Evolutionary conservation across 805 yeast species (phyloP).

Genomic region (Saturnispora dispora): DNA sequence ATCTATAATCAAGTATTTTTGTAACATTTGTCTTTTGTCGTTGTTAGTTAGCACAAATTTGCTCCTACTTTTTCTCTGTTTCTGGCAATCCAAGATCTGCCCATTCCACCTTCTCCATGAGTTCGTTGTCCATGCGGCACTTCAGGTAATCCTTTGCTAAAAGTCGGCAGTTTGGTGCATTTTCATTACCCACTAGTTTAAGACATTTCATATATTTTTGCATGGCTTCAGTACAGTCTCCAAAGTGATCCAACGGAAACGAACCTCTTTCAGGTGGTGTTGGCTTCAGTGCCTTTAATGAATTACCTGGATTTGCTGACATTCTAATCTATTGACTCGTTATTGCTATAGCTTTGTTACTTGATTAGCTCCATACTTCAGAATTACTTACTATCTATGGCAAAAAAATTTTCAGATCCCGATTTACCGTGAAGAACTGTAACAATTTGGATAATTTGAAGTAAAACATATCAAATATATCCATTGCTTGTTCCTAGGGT

Average conservation of each 20-base stretch:
- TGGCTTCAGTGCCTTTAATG: constrained; percentile 50
- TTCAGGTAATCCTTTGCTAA: constrained; percentile 74
- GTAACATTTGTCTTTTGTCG: background rate
- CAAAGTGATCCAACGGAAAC: constrained; percentile 83
- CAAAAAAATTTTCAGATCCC: background rate
- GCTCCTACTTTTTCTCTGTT: constrained; percentile 11
- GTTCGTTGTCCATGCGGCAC: constrained; percentile 77
- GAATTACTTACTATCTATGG: background rate
- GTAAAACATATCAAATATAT: background rate
- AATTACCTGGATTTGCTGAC: constrained; percentile 40
- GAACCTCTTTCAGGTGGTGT: constrained; percentile 97
- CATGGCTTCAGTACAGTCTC: constrained; percentile 77
- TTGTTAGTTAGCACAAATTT: background rate
- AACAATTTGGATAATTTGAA: too few relatives aligned
- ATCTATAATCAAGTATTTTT: background rate
- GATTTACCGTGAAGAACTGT: background rate
- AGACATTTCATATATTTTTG: constrained; percentile 67
- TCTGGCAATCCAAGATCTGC: constrained; percentile 30
- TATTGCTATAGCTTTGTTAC: background rate
- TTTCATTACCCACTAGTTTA: constrained; percentile 66
- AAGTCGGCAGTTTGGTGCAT: constrained; percentile 84
- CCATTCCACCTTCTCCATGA: constrained; percentile 31
- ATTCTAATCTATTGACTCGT: constrained; percentile 11
- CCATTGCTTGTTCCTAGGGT: too few relatives aligned
- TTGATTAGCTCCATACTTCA: background rate